Conservation (phyloP, 495 filamentous ascomycete genomes). For the Neurospora sp. region DNA sequence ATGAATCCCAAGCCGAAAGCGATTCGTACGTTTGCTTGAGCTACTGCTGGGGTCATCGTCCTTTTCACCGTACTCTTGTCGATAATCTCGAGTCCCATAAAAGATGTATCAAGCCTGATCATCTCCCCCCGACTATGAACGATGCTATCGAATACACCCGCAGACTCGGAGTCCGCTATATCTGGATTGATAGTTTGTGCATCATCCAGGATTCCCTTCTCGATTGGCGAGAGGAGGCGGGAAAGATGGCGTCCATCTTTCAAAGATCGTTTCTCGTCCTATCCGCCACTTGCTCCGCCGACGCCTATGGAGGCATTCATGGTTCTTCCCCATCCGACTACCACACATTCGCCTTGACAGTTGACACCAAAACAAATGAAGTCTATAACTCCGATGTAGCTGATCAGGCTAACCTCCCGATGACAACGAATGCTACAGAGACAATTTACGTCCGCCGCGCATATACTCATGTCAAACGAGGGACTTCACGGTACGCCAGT, state of each 20-base stretch:
- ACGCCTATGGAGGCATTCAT: constrained; percentile 3
- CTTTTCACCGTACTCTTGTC: neutral
- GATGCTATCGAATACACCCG: neutral
- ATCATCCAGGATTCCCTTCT: neutral
- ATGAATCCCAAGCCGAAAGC: neutral
- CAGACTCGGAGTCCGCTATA: neutral
- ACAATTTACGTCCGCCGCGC: constrained; percentile 4
- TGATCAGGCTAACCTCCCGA: neutral
- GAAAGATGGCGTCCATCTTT: constrained; percentile 6
- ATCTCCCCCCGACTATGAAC: neutral
- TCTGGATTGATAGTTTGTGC: neutral
- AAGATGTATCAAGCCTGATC: neutral
- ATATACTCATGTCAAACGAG: neutral
- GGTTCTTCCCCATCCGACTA: neutral
- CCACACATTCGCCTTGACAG: neutral
- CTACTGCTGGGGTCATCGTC: constrained; percentile 4
- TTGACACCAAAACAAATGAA: neutral
- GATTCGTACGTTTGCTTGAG: neutral
- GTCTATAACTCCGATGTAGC: neutral
- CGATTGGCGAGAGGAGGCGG: constrained; percentile 9
- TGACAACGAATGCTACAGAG: neutral
- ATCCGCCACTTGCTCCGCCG: constrained; percentile 1
- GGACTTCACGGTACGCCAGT: neutral
- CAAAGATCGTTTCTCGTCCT: constrained; percentile 6
- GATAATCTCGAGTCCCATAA: neutral